A percentile compares a stretch with the other conserved stretches of the same genome.
These are phyloP conservation scores for Allium fistulosum DNA, from an alignment of 106 monocot species.

Conservation along the genomic window DNA sequence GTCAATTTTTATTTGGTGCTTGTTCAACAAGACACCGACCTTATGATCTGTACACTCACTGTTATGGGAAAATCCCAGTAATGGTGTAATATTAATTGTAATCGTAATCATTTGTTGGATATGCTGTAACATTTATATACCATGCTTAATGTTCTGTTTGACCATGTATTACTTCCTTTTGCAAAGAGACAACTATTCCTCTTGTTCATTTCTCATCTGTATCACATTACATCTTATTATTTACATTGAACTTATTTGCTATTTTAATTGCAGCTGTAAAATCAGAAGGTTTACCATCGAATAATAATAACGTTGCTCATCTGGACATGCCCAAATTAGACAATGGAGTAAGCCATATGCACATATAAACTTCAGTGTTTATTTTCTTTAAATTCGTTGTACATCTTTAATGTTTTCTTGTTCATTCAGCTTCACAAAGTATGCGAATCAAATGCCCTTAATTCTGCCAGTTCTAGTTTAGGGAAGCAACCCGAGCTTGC, in stretches of 20 bases:
- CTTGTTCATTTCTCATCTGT: background rate
- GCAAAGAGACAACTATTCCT: no score
- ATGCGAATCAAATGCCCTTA: no score
- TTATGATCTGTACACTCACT: background rate
- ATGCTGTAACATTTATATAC: background rate
- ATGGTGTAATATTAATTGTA: background rate
- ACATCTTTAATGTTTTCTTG: no score
- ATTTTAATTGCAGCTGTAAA: conserved; percentile 24
- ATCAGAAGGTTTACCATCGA: conserved; percentile 14
- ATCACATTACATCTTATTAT: background rate
- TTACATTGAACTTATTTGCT: conserved; percentile 4
- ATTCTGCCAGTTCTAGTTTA: no score
- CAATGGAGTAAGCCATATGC: conserved; percentile 40
- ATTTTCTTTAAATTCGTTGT: no score
- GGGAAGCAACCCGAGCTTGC: no score
- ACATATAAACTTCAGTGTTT: no score
- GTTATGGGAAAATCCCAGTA: background rate
- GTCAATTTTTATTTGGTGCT: no score
- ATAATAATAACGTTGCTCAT: conserved; percentile 21
- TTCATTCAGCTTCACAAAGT: no score
- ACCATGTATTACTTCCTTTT: no score
- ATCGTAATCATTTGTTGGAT: background rate
- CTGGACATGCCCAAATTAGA: conserved; percentile 35
- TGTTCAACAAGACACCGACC: no score
- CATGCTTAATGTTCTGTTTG: no score